Conservation (phyloP, 352 stramenopile species). For the Phytopythium ostracodes region DNA sequence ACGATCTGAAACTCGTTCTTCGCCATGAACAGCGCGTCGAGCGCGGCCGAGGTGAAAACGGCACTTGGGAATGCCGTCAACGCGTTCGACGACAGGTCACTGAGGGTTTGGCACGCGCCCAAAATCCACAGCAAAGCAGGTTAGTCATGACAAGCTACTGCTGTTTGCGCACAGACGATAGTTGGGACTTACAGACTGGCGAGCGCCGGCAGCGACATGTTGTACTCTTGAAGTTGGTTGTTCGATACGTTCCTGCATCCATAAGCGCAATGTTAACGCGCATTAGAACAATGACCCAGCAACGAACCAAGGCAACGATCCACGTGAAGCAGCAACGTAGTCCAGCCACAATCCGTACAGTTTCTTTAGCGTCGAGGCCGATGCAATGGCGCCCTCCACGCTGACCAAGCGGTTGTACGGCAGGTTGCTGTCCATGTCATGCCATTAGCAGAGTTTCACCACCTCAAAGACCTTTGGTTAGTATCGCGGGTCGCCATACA, state of each 20-base stretch:
- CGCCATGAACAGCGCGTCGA: slow-evolving; percentile 43
- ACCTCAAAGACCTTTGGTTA: neutral
- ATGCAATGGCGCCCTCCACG: slow-evolving; percentile 25
- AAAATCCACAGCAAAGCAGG: too few relatives aligned
- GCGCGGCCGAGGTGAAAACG: slow-evolving; percentile 40
- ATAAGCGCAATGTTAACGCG: too few relatives aligned
- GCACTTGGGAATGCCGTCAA: slow-evolving; percentile 37
- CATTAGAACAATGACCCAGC: neutral
- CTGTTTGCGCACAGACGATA: neutral
- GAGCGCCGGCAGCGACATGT: slow-evolving; percentile 28
- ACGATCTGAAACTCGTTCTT: slow-evolving; percentile 55
- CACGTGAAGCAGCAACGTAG: neutral
- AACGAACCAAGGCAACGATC: neutral
- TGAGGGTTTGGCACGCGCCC: slow-evolving; percentile 8
- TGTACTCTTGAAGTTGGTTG: slow-evolving; percentile 39
- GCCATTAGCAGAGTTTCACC: too few relatives aligned
- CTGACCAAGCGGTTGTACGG: slow-evolving; percentile 35
- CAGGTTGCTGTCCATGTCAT: slow-evolving; percentile 32
- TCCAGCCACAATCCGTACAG: slow-evolving; percentile 29
- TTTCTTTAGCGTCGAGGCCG: slow-evolving; percentile 23
- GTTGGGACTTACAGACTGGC: slow-evolving; percentile 28
- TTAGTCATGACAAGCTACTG: neutral
- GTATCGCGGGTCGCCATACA: neutral
- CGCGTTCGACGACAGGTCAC: slow-evolving; percentile 51
- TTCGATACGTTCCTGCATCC: slow-evolving; percentile 55